Base-by-base conservation (phyloP, 108 stramenopile species). In the Hondaea fermentalgiana region DNA sequence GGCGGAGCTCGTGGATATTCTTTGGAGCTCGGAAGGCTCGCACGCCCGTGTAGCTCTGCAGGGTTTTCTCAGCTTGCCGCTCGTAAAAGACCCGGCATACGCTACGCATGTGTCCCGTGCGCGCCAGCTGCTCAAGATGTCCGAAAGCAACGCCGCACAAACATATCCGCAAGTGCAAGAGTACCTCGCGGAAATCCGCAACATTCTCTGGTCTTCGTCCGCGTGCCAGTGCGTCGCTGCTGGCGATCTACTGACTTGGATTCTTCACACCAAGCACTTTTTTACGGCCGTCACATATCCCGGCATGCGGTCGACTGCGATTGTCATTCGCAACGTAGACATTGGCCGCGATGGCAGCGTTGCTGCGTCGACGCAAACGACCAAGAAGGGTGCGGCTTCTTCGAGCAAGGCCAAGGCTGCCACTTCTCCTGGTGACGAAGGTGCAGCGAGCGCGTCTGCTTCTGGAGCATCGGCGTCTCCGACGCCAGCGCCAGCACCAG, bases 291-390 rank as follows among this genome's bases (percentile, higher is more conserved):
- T 53, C 49, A 53, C 76, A 16, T 83, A 83, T 23, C 49, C 51
- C 10, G 76, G 76, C 25, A 53, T 83, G 51, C 45, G 51, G 10
- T 83, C 76, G 10, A 47, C 76, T 12, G 25, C 45, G 19, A 53
- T 83, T 23, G 76, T 83, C 25, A 28, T 83, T 83, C 76, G 76
- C 49, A 83, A 83, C 51, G 76, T 83, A 6, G 76, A 83, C 51
- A 83, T 83, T 83, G 76, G 76, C 4, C 76, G 76, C 19, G 76
- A 83, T 4, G 76, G 76, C 16, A 53, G 49, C 28, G 76, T 83
- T 23, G 51, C 28, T 6, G 76, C n/a, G 76, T 83, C 76, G 35
- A 69, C 64, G 64, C 64, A 69, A 69, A 28, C 64, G 35, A 17
- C 25, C 64, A 69, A 69, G 42, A 42, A 28, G 25, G 25, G 10